These are phyloP conservation scores for Penicillium sp. DNA, from an alignment of 2,329 filamentous ascomycete genomes.

Conservation along the genomic window DNA sequence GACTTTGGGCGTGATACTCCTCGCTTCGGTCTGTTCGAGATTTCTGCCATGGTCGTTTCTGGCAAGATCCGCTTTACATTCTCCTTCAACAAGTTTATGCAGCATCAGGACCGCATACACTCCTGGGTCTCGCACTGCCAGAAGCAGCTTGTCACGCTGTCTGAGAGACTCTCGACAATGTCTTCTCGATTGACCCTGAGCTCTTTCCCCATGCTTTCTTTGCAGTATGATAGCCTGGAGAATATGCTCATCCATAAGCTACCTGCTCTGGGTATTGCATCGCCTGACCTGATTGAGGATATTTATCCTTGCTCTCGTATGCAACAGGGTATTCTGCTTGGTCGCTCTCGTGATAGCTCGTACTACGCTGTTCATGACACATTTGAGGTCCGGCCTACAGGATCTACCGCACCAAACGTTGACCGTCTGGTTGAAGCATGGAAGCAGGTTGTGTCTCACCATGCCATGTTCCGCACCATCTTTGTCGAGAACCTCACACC, in stretches of 20 bases:
- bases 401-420: slow-evolving; percentile 24
- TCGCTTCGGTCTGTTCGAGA: slow-evolving; percentile 53
- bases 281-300: slow-evolving; percentile 42
- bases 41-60: slow-evolving; percentile 51
- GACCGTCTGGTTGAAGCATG: slow-evolving; percentile 31
- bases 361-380: slow-evolving; percentile 41
- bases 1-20: slow-evolving; percentile 48
- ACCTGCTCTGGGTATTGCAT: slow-evolving; percentile 35
- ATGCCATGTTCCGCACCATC: slow-evolving; percentile 40
- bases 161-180: slow-evolving; percentile 26
- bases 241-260: slow-evolving; percentile 39
- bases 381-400: slow-evolving; percentile 31
- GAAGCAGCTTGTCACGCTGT: slow-evolving; percentile 31
- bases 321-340: slow-evolving; percentile 40
- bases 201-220: slow-evolving; percentile 47
- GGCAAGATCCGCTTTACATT: slow-evolving; percentile 51
- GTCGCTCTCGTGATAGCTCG: slow-evolving; percentile 32
- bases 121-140: slow-evolving; percentile 45
- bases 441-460: slow-evolving; percentile 32
- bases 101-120: slow-evolving; percentile 45
- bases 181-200: slow-evolving; percentile 37
- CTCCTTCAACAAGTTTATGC: slow-evolving; percentile 52
- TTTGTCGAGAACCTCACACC: slow-evolving; percentile 36
- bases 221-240: slow-evolving; percentile 45
- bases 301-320: slow-evolving; percentile 41